Percentiles rank a stretch among this genome's conserved stretches.
phyloP scores from a whole-genome alignment of 768 basidiomycete genomes.

The Podaxis sp. region DNA sequence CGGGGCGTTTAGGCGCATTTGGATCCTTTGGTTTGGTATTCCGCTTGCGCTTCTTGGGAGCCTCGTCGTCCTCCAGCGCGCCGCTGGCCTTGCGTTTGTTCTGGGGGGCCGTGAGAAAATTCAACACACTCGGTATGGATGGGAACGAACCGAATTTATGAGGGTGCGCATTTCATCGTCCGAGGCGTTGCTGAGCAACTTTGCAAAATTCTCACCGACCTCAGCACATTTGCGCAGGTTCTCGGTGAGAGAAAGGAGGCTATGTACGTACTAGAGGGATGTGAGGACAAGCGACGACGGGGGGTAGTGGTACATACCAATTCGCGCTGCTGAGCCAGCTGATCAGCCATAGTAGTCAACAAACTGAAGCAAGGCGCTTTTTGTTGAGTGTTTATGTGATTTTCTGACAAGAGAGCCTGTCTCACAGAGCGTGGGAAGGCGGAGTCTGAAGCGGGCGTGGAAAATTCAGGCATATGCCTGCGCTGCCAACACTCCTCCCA shows the following conservation, averaged over 20 bases:
- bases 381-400: constrained; percentile 18
- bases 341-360: constrained; percentile 26
- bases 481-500: constrained; percentile 21
- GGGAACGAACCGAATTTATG: neutral
- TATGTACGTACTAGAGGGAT: constrained; percentile 49
- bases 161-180: constrained; percentile 12
- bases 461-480: constrained; percentile 19
- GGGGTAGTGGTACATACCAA: constrained; percentile 29
- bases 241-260: constrained; percentile 57
- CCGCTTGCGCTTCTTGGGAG: constrained; percentile 55
- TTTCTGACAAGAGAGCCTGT: constrained; percentile 24
- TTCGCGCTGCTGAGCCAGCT: constrained; percentile 31
- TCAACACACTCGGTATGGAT: neutral
- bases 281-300: constrained; percentile 14
- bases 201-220: constrained; percentile 60
- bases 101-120: constrained; percentile 20
- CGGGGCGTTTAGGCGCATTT: constrained; percentile 91
- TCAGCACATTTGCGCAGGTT: constrained; percentile 63
- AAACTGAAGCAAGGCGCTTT: constrained; percentile 8
- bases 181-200: constrained; percentile 34
- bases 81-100: constrained; percentile 59
- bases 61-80: constrained; percentile 37
- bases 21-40: constrained; percentile 80
- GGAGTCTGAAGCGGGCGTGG: constrained; percentile 32
- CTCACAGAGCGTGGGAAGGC: constrained; percentile 40